Conservation (phyloP, 768 basidiomycete species). For the Steccherinum ochraceum region DNA sequence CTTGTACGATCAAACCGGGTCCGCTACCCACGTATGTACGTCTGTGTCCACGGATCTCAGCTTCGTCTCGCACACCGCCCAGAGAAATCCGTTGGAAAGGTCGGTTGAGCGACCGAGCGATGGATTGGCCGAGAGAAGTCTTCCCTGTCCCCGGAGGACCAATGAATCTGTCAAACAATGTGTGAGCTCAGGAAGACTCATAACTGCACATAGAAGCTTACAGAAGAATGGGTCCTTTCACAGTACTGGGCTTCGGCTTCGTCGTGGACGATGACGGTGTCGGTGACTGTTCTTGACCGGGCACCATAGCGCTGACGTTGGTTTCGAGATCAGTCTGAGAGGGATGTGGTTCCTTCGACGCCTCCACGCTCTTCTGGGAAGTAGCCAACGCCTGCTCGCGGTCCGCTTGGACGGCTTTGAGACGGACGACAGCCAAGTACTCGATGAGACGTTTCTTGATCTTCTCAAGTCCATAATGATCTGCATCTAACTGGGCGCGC, state of each 20-base stretch:
- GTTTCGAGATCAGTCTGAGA: conserved; percentile 4
- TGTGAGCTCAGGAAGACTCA: too few species aligned
- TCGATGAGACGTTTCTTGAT: conserved; percentile 90
- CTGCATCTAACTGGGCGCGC: conserved; percentile 75
- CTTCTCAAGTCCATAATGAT: conserved; percentile 89
- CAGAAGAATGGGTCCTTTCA: conserved; percentile 60
- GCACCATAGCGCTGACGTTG: neutral
- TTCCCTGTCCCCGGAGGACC: conserved; percentile 92
- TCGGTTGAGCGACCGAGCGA: conserved; percentile 75
- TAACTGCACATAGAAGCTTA: too few species aligned
- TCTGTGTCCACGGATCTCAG: conserved; percentile 70
- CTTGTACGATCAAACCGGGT: conserved; percentile 81
- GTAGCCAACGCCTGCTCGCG: conserved; percentile 10
- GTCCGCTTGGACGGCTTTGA: conserved; percentile 31
- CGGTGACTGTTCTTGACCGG: neutral
- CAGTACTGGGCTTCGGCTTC: neutral
- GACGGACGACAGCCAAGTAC: conserved; percentile 81
- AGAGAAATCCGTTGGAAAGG: conserved; percentile 92
- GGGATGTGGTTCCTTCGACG: conserved; percentile 8
- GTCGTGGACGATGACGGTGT: neutral
- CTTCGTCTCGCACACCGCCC: conserved; percentile 91
- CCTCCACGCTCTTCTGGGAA: conserved; percentile 4
- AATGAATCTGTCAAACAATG: conserved; percentile 53
- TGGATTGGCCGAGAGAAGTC: conserved; percentile 84
- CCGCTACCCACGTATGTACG: conserved; percentile 91